These are phyloP conservation scores for Microthlaspi erraticum DNA, from an alignment of 345 rosid species.

Conservation along the genomic window DNA sequence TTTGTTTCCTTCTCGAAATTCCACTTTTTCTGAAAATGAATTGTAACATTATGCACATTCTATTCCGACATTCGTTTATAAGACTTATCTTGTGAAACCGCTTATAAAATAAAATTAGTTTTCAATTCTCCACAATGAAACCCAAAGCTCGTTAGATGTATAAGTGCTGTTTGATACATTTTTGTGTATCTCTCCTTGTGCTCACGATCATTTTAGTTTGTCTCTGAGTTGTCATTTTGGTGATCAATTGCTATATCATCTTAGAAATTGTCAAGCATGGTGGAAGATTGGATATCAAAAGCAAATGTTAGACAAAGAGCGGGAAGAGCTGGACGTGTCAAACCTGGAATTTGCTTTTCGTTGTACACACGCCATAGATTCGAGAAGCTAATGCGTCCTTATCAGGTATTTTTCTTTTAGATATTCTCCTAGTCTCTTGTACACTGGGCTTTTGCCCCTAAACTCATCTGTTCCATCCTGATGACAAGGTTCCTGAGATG, in stretches of 20 bases:
- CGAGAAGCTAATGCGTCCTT: slow-evolving; percentile 85
- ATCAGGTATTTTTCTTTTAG: slow-evolving; percentile 60
- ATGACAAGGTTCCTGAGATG: slow-evolving; percentile 92
- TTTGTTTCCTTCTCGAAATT: slow-evolving; percentile 16
- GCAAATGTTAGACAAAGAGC: slow-evolving; percentile 90
- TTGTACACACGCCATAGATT: slow-evolving; percentile 76
- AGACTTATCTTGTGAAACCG: no score
- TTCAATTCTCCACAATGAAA: slow-evolving; percentile 10
- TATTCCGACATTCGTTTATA: background rate
- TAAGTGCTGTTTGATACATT: background rate
- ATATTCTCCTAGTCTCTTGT: slow-evolving; percentile 14
- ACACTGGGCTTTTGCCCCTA: slow-evolving; percentile 19
- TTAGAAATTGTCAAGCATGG: slow-evolving; percentile 94
- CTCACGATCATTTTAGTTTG: slow-evolving; percentile 11
- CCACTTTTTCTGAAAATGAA: background rate
- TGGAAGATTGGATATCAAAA: slow-evolving; percentile 96
- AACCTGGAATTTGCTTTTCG: slow-evolving; percentile 87
- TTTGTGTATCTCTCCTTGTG: slow-evolving; percentile 8
- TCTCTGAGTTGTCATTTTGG: slow-evolving; percentile 2
- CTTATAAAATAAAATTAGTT: slow-evolving; percentile 8
- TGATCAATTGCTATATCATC: slow-evolving; percentile 30
- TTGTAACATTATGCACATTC: background rate
- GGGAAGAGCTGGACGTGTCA: slow-evolving; percentile 97
- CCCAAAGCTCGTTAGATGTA: background rate
- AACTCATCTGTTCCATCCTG: slow-evolving; percentile 32